Base-by-base conservation (phyloP, 2,329 filamentous ascomycete species). In the Aspergillus udagawae region DNA sequence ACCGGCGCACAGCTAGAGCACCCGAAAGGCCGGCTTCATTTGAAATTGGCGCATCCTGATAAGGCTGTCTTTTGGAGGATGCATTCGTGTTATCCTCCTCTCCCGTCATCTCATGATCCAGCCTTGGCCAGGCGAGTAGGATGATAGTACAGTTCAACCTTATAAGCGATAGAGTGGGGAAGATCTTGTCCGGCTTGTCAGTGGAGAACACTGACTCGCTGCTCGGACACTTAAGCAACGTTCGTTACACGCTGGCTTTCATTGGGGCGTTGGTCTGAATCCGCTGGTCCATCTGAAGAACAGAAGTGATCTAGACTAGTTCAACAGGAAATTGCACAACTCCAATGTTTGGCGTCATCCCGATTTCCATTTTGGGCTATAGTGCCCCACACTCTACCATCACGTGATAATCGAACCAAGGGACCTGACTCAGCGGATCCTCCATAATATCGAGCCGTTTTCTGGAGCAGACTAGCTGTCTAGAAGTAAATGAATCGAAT, bases 101-200 rank as follows among this genome's bases (percentile, higher is more conserved):
- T 57, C 63, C 62, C 69, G 70, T 71, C 51, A 52, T 70, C 59
- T 67, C 69, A 69, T 69, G 57, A 57, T 61, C 57, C 55, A 57
- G 53, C 48, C 53, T 41, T 28, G 51, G 47, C 56, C 50, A 54
- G 47, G 23, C 52, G 49, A 52, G 32, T 48, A 23, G 44, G 21
- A 48, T 25, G 25, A 54, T 54, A 56, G 57, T 21, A 54, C 53
- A 58, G 59, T 44, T 60, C 54, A 57, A 54, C 53, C 50, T 23
- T 55, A 44, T 32, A 44, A 42, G 17, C 29, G 41, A 51, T 49
- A 53, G 42, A 51, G 60, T 58, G 61, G 60, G 53, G 61, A 55
- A 55, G 52, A 27, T 20, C n/a, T 21, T 27, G 44, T 35, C 29
- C 48, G 52, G 53, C 52, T 52, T 55, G 52, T 57, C 51, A 50